Percentiles rank a stretch among this genome's conserved stretches.
These are phyloP conservation scores for Graphiopsis chlorocephala DNA, from an alignment of 2,329 filamentous ascomycete species.

Conservation along the genomic window DNA sequence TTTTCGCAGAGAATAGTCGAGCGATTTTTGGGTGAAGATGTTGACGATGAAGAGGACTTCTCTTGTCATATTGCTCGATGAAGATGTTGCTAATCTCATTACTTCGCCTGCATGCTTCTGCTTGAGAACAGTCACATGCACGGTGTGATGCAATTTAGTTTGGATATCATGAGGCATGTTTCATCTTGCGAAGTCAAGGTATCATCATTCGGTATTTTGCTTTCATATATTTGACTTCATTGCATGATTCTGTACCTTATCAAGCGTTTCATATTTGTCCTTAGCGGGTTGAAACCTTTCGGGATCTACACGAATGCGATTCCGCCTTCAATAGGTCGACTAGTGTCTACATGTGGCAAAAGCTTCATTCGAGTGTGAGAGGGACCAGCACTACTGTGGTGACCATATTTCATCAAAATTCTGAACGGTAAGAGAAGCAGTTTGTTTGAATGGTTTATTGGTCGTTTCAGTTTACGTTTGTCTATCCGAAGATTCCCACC, in stretches of 20 bases:
- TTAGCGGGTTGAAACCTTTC: background rate
- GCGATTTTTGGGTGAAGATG: background rate
- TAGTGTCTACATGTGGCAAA: background rate
- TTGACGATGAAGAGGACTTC: background rate
- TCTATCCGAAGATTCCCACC: background rate
- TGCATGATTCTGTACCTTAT: background rate
- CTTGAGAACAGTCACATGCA: background rate
- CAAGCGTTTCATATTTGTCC: background rate
- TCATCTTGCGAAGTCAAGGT: background rate
- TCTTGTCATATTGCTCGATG: background rate
- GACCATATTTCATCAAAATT: background rate
- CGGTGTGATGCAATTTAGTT: background rate
- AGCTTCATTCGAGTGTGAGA: background rate
- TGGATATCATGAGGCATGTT: background rate
- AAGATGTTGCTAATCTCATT: background rate
- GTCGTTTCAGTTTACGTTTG: background rate
- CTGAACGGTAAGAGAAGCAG: background rate
- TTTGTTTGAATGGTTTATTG: background rate
- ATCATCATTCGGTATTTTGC: background rate
- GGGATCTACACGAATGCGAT: background rate
- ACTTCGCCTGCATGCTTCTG: background rate
- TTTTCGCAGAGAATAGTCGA: slow-evolving; percentile 13
- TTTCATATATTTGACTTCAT: background rate
- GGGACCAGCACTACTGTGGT: background rate
- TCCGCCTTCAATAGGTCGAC: background rate